Conservation (phyloP, 208 protist genomes). For the Leptomonas pyrrhocoris region DNA sequence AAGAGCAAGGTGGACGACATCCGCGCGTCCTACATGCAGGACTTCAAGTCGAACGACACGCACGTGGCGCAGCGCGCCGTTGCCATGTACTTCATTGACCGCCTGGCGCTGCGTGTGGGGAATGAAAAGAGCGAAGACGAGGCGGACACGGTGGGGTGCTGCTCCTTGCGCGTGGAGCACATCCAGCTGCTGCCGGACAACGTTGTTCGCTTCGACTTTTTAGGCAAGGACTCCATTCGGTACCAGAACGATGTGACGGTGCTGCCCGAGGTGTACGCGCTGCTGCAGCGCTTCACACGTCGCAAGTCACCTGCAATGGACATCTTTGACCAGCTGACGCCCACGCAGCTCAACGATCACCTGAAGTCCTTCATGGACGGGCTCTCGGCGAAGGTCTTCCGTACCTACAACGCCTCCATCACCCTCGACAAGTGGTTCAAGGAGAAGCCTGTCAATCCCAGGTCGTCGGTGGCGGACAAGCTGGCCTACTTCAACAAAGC, state of each 20-base stretch:
- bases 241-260: slow-evolving; percentile 95
- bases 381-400: slow-evolving; percentile 99
- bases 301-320: slow-evolving; percentile 82
- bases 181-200: slow-evolving; percentile 79
- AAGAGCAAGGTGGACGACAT: slow-evolving; percentile 96
- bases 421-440: slow-evolving; percentile 97
- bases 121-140: slow-evolving; percentile 98
- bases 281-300: slow-evolving; percentile 89
- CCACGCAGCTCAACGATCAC: slow-evolving; percentile 95
- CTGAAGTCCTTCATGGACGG: slow-evolving; percentile 97
- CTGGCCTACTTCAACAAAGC: slow-evolving; percentile 97
- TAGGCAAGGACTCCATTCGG: slow-evolving; percentile 99
- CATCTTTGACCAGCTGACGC: slow-evolving; percentile 95
- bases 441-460: slow-evolving; percentile 81
- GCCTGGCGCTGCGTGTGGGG: slow-evolving; percentile 98
- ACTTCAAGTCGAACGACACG: slow-evolving; percentile 75
- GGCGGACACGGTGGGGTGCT: slow-evolving; percentile 99
- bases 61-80: slow-evolving; percentile 93
- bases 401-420: slow-evolving; percentile 99
- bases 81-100: slow-evolving; percentile 99
- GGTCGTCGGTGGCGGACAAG: slow-evolving; percentile 84
- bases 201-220: slow-evolving; percentile 96
- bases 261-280: slow-evolving; percentile 89
- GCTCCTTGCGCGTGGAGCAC: slow-evolving; percentile 98
- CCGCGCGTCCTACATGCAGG: slow-evolving; percentile 89